Evolutionary conservation across 208 protist genomes (phyloP).

Genomic region (Naegleria gruberi): DNA sequence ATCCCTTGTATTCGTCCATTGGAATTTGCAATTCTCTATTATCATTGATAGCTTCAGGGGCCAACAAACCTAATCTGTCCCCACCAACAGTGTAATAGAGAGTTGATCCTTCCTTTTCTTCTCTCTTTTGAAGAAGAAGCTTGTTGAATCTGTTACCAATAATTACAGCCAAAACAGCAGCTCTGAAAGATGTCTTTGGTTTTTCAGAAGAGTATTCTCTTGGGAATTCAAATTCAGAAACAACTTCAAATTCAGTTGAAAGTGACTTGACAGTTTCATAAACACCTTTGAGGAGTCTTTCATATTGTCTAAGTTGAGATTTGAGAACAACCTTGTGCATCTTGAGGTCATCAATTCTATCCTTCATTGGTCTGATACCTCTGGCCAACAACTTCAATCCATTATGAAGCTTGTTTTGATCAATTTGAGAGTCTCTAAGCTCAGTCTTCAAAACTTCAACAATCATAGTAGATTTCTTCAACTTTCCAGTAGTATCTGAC

Average conservation of each 20-base stretch:
- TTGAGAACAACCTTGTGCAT: neutral
- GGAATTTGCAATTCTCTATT: neutral
- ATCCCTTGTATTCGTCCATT: neutral
- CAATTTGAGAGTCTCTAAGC: neutral
- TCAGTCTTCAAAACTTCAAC: slow-evolving; percentile 16
- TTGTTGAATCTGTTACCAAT: neutral
- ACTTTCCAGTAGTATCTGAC: neutral
- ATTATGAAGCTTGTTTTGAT: neutral
- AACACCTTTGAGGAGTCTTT: neutral
- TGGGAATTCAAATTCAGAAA: neutral
- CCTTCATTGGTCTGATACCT: slow-evolving; percentile 9
- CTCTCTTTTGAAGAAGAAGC: neutral
- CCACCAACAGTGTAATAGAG: neutral
- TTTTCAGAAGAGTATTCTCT: neutral
- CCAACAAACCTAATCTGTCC: neutral
- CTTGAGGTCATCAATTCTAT: neutral
- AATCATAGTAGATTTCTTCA: neutral
- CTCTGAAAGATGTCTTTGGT: neutral
- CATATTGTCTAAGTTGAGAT: neutral
- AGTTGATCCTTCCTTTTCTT: neutral
- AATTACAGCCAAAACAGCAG: slow-evolving; percentile 1
- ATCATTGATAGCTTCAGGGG: neutral
- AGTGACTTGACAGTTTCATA: neutral
- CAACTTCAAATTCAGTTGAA: neutral
- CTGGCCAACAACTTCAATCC: neutral